phyloP scores from a whole-genome alignment of 768 basidiomycete genomes.

The Mycena epipterygia region DNA sequence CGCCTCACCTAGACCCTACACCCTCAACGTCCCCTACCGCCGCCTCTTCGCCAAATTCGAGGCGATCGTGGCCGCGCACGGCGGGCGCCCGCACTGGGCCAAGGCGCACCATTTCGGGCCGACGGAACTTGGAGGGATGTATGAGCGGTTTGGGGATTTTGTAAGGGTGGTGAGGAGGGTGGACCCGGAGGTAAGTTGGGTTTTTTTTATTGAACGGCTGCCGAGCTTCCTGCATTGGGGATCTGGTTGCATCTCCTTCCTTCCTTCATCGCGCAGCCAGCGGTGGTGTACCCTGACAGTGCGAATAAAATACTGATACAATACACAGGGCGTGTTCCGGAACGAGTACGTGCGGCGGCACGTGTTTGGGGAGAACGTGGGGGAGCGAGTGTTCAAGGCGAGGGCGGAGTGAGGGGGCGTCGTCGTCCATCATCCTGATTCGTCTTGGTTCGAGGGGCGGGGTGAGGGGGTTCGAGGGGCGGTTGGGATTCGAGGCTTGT shows the following conservation, averaged over 20 bases:
- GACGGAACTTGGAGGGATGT: slow-evolving; percentile 59
- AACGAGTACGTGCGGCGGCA: slow-evolving; percentile 94
- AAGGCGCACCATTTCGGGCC: slow-evolving; percentile 75
- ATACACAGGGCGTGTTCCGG: slow-evolving; percentile 83
- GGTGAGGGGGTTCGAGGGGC: too few relatives aligned
- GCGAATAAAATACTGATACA: too few relatives aligned
- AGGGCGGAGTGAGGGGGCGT: slow-evolving; percentile 30
- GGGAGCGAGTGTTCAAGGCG: slow-evolving; percentile 57
- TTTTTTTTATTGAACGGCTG: too few relatives aligned
- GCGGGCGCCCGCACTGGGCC: slow-evolving; percentile 96
- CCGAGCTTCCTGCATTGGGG: too few relatives aligned
- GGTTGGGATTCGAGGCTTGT: too few relatives aligned
- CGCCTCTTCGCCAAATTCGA: slow-evolving; percentile 84
- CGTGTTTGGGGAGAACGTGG: slow-evolving; percentile 74
- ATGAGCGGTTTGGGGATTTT: slow-evolving; percentile 91
- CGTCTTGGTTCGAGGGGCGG: too few relatives aligned
- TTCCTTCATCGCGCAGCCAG: too few relatives aligned
- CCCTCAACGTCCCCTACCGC: slow-evolving; percentile 85
- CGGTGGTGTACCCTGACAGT: too few relatives aligned
- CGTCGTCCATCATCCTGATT: too few relatives aligned
- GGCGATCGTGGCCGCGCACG: slow-evolving; percentile 72
- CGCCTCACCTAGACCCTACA: slow-evolving; percentile 77
- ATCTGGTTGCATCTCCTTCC: too few relatives aligned
- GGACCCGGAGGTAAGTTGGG: slow-evolving; percentile 62
- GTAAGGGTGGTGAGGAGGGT: slow-evolving; percentile 48